Evolutionary conservation across 148 eudicot genomes (phyloP).

Genomic region (Amaranthus palmeri): DNA sequence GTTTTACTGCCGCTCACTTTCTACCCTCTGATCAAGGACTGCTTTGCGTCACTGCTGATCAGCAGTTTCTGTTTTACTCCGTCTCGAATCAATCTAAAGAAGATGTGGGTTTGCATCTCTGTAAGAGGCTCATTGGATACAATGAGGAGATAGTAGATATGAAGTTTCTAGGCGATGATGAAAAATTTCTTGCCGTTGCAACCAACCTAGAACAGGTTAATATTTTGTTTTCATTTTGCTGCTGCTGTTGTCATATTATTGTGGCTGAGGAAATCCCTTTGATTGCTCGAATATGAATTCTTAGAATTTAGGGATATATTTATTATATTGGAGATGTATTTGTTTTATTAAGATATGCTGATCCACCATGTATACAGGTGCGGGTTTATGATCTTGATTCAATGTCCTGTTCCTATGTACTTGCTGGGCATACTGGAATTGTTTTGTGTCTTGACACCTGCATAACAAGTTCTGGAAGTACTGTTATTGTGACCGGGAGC

Average conservation of each 20-base stretch:
- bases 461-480: conserved; percentile 54
- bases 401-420: conserved; percentile 95
- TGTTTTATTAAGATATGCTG: neutral
- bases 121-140: conserved; percentile 75
- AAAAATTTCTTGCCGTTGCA: conserved; percentile 89
- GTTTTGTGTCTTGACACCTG: conserved; percentile 86
- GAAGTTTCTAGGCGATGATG: conserved; percentile 94
- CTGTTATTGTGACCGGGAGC: conserved; percentile 89
- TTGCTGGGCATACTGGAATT: conserved; percentile 82
- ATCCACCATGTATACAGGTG: conserved; percentile 43
- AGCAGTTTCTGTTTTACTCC: conserved; percentile 79
- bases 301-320: neutral
- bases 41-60: conserved; percentile 84
- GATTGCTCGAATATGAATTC: neutral
- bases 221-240: neutral
- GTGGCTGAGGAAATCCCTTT: neutral
- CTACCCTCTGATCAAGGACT: conserved; percentile 78
- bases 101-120: conserved; percentile 45
- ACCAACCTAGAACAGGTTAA: conserved; percentile 86
- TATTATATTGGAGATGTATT: neutral
- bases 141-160: conserved; percentile 93
- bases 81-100: conserved; percentile 40
- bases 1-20: conserved; percentile 78
- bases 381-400: conserved; percentile 85
- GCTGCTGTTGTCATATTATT: neutral